These are phyloP conservation scores for Paecilomyces variotii DNA, from an alignment of 2,329 filamentous ascomycete species.

Conservation along the genomic window DNA sequence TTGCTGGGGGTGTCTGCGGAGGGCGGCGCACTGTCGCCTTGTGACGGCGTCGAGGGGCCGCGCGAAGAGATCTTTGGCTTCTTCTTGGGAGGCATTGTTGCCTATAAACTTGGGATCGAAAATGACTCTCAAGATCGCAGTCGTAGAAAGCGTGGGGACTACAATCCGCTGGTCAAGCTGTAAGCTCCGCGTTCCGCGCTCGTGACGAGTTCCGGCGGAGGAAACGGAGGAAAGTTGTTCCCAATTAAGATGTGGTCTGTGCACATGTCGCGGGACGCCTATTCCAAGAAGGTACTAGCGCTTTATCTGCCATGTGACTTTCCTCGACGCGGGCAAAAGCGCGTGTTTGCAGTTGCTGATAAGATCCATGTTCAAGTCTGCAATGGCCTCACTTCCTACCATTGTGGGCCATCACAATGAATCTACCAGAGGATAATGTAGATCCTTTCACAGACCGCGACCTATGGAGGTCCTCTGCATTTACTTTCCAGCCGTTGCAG, in stretches of 20 bases:
- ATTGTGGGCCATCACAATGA: constrained; percentile 6
- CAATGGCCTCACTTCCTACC: not conserved
- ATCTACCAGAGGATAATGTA: constrained; percentile 6
- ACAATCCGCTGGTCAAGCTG: not conserved
- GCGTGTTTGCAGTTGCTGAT: not conserved
- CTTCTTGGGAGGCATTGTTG: constrained; percentile 47
- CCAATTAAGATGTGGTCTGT: constrained; percentile 21
- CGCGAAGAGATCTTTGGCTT: constrained; percentile 46
- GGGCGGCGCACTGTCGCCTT: constrained; percentile 18
- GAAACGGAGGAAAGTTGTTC: not conserved
- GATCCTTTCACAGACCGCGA: constrained; percentile 29
- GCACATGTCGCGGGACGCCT: constrained; percentile 9
- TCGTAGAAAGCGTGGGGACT: not conserved
- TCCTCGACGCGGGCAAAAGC: not conserved
- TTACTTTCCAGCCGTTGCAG: constrained; percentile 28
- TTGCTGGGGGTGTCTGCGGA: constrained; percentile 21
- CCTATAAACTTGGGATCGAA: not conserved
- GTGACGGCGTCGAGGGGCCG: constrained; percentile 20
- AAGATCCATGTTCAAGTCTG: not conserved
- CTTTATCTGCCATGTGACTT: not conserved
- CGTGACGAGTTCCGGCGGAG: constrained; percentile 5
- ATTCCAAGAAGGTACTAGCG: constrained; percentile 10
- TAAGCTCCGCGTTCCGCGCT: not conserved
- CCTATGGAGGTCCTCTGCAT: constrained; percentile 31
- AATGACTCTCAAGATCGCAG: not conserved